phyloP scores from a whole-genome alignment of 306 rosid species.

The Sindora glabra region DNA sequence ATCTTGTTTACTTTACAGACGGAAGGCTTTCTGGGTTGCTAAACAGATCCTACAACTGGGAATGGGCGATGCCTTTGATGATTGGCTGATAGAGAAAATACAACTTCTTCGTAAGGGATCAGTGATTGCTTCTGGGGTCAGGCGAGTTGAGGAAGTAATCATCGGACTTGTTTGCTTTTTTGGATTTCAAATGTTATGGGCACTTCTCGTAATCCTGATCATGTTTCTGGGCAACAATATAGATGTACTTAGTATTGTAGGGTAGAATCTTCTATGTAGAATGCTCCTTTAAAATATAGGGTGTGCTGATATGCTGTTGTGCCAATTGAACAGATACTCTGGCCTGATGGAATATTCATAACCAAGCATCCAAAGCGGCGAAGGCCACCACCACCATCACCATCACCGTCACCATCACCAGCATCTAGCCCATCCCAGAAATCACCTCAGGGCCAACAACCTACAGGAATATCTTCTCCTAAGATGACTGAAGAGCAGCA shows the following conservation, averaged over 20 bases:
- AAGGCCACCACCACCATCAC: slow-evolving; percentile 37
- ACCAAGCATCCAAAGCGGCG: slow-evolving; percentile 85
- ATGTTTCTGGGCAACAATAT: neutral
- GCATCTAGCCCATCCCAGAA: slow-evolving; percentile 35
- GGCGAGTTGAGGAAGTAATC: slow-evolving; percentile 73
- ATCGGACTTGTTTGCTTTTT: neutral
- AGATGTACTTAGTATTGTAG: slow-evolving; percentile 4
- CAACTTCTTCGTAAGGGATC: slow-evolving; percentile 86
- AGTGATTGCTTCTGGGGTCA: slow-evolving; percentile 79
- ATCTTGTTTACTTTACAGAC: slow-evolving; percentile 36
- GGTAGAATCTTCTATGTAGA: neutral
- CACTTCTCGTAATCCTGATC: slow-evolving; percentile 14
- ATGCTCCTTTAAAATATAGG: neutral
- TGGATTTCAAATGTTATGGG: slow-evolving; percentile 10
- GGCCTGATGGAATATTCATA: slow-evolving; percentile 98
- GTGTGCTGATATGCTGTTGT: slow-evolving; percentile 23
- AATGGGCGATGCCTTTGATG: slow-evolving; percentile 99
- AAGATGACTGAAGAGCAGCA: slow-evolving; percentile 45
- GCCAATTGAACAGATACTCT: slow-evolving; percentile 55
- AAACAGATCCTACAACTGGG: slow-evolving; percentile 93
- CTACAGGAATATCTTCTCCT: slow-evolving; percentile 41
- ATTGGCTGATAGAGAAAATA: slow-evolving; percentile 91
- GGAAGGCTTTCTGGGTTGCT: slow-evolving; percentile 98
- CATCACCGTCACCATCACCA: slow-evolving; percentile 34
- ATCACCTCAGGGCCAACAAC: slow-evolving; percentile 33